A percentile compares a stretch with the other conserved stretches of the same genome.
phyloP scores from a whole-genome alignment of 805 yeast genomes.

The Candida schatavii region DNA sequence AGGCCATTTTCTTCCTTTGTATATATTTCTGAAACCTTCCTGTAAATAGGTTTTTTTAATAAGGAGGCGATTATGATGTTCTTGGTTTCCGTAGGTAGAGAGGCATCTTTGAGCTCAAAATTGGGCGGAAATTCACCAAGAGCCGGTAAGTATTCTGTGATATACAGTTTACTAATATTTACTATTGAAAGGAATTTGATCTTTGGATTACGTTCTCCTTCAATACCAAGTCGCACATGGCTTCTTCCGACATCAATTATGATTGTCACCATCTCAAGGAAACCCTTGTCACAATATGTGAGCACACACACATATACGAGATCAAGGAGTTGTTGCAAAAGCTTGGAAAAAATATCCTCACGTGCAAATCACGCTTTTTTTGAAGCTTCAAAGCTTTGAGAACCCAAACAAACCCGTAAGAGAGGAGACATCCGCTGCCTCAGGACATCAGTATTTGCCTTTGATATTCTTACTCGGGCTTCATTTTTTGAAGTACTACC shows the following conservation, averaged over 20 bases:
- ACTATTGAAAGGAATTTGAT: background rate
- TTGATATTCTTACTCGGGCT: background rate
- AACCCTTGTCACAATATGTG: too few species aligned
- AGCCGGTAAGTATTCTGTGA: too few species aligned
- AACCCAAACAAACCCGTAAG: too few species aligned
- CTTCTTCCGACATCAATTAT: background rate
- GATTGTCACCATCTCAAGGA: background rate
- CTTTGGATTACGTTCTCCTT: background rate
- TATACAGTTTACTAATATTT: too few species aligned
- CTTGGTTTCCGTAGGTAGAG: slow-evolving; percentile 17
- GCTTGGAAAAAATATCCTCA: slow-evolving; percentile 1
- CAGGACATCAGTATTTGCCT: background rate
- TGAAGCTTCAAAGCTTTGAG: too few species aligned
- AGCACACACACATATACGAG: too few species aligned
- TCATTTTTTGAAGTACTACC: too few species aligned
- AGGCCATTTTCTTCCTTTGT: slow-evolving; percentile 8
- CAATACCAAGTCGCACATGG: background rate
- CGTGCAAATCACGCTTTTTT: background rate
- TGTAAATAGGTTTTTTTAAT: background rate
- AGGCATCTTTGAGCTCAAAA: slow-evolving; percentile 17
- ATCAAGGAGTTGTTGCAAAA: background rate
- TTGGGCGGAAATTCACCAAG: slow-evolving; percentile 20
- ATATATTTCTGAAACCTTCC: slow-evolving; percentile 9
- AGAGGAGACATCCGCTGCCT: too few species aligned
- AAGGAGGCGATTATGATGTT: slow-evolving; percentile 2